A percentile compares a stretch with the other conserved stretches of the same genome.
phyloP scores from a whole-genome alignment of 1,284 basidiomycete genomes.

The Ustilago loliicola region DNA sequence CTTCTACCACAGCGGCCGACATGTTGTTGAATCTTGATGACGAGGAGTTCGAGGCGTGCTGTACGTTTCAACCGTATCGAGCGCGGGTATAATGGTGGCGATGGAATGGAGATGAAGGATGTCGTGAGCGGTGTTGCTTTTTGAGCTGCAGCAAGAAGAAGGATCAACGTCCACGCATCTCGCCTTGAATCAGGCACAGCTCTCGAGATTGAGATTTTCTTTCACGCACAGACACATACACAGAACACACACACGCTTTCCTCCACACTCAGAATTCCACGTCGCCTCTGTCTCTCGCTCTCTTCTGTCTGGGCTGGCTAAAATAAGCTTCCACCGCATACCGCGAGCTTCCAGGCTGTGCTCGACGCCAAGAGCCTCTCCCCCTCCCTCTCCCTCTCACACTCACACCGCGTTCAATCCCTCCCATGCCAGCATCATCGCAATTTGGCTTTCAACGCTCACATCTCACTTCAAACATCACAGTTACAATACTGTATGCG shows the following conservation, averaged over 20 bases:
- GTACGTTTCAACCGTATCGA: too few species aligned
- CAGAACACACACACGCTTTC: slow-evolving; percentile 4
- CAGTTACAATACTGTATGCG: not conserved
- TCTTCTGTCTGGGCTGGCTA: not conserved
- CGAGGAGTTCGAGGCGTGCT: too few species aligned
- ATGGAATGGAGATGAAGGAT: slow-evolving; percentile 17
- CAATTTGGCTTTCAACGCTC: not conserved
- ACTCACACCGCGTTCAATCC: too few species aligned
- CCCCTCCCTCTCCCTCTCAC: too few species aligned
- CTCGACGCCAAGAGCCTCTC: slow-evolving; percentile 8
- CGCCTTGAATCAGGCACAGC: not conserved
- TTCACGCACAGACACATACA: slow-evolving; percentile 10
- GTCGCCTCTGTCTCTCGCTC: slow-evolving; percentile 18
- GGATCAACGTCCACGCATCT: not conserved
- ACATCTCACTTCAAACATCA: not conserved
- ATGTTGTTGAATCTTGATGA: slow-evolving; percentile 5
- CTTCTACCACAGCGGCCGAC: slow-evolving; percentile 55
- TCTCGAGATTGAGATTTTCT: slow-evolving; percentile 5
- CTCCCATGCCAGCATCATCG: too few species aligned
- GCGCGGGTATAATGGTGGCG: not conserved
- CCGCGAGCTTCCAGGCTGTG: slow-evolving; percentile 38
- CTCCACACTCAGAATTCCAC: slow-evolving; percentile 18
- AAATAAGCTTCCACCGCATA: slow-evolving; percentile 25
- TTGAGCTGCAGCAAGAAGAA: slow-evolving; percentile 8
- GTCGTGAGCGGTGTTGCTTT: slow-evolving; percentile 25